These are phyloP conservation scores for Thraustochytrium sp. DNA, from an alignment of 352 stramenopile species.

Conservation along the genomic window DNA sequence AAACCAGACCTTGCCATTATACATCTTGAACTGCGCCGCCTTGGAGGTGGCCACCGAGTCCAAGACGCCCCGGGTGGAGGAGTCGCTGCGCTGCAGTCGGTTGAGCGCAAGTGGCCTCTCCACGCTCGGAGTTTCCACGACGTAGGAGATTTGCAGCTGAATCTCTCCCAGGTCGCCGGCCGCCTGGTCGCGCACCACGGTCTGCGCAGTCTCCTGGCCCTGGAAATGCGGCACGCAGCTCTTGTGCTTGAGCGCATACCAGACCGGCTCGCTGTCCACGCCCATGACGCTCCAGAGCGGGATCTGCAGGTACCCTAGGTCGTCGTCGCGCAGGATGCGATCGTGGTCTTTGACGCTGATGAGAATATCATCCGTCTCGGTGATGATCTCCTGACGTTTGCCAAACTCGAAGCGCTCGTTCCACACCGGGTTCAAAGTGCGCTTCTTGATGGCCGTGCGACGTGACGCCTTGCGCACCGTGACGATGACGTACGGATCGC, in stretches of 20 bases:
- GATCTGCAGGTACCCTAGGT: background rate
- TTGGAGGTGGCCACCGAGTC: background rate
- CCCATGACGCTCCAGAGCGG: slow-evolving; percentile 12
- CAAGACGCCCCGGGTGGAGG: background rate
- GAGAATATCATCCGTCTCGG: background rate
- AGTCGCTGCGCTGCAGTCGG: background rate
- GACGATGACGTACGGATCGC: slow-evolving; percentile 31
- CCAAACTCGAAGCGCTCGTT: slow-evolving; percentile 31
- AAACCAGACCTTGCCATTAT: slow-evolving; percentile 40
- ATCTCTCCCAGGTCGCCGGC: slow-evolving; percentile 15
- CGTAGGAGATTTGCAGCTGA: slow-evolving; percentile 13
- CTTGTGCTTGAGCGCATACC: slow-evolving; percentile 20
- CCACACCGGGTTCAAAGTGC: slow-evolving; percentile 38
- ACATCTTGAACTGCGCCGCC: slow-evolving; percentile 1
- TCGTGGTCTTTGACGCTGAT: slow-evolving; percentile 27
- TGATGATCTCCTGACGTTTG: background rate
- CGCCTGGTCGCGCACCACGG: background rate
- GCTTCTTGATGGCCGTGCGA: background rate
- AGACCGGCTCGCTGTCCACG: background rate
- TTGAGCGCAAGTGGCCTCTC: background rate
- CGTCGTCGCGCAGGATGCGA: background rate
- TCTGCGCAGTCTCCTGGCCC: background rate
- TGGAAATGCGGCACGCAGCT: background rate
- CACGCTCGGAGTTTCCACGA: background rate
- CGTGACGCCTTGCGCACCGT: background rate